A percentile compares a stretch with the other conserved stretches of the same genome.
These are phyloP conservation scores for Globisporangium okanoganense DNA, from an alignment of 352 stramenopile genomes.

Conservation along the genomic window DNA sequence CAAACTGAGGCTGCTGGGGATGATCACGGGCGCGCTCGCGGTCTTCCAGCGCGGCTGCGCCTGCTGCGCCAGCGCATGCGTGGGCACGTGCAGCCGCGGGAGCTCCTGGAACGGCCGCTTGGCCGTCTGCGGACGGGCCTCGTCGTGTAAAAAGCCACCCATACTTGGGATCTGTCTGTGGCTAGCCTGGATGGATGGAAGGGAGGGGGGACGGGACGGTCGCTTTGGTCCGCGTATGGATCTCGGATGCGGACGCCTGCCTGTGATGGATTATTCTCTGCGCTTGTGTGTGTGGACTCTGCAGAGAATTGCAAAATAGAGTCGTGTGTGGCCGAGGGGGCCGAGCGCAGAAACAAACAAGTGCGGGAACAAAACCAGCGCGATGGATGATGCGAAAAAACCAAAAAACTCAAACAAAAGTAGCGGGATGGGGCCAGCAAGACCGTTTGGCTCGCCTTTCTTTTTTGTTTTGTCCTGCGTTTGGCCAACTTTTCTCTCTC, in stretches of 20 bases:
- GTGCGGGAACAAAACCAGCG: slow-evolving; percentile 1
- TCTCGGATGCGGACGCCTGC: slow-evolving; percentile 3
- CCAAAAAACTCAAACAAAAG: background rate
- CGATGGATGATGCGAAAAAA: slow-evolving; percentile 3
- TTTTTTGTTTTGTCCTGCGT: background rate
- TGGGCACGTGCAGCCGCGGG: slow-evolving; percentile 57
- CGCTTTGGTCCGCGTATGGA: background rate
- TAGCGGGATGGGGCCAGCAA: no score
- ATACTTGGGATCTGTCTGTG: background rate
- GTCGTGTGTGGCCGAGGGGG: background rate
- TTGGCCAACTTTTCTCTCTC: no score
- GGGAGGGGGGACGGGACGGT: background rate
- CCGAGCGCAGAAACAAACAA: background rate
- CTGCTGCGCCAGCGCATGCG: slow-evolving; percentile 52
- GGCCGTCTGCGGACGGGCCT: background rate
- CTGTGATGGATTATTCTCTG: background rate
- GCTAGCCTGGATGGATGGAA: background rate
- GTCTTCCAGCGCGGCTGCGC: slow-evolving; percentile 51
- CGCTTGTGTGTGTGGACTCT: slow-evolving; percentile 33
- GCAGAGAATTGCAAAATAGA: slow-evolving; percentile 46
- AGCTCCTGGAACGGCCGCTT: slow-evolving; percentile 52
- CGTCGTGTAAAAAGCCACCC: background rate
- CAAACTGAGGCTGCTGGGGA: slow-evolving; percentile 20
- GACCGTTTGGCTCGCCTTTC: background rate
- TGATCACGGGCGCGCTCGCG: slow-evolving; percentile 19